Percentiles rank a stretch among this genome's conserved stretches.
Evolutionary conservation across 2,329 filamentous ascomycete genomes (phyloP).

Genomic region (Microcyclospora pomicola): DNA sequence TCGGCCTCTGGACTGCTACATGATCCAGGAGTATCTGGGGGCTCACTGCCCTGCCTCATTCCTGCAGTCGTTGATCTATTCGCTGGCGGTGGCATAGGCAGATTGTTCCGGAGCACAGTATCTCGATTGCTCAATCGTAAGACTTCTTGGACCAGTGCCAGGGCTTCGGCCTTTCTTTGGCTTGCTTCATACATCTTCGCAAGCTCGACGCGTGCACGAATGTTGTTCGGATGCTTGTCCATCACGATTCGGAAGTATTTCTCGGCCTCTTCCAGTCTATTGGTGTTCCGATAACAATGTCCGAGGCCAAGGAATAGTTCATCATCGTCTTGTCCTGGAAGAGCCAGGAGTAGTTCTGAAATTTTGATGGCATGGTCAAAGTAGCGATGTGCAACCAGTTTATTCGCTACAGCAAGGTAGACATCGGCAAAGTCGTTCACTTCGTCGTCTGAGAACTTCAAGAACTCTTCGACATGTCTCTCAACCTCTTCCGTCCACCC

Average conservation of each 20-base stretch:
- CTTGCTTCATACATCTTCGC: constrained; percentile 62
- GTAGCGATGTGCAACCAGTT: constrained; percentile 37
- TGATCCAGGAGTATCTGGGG: too few relatives aligned
- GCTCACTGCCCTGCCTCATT: too few relatives aligned
- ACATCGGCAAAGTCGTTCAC: constrained; percentile 57
- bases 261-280: constrained; percentile 50
- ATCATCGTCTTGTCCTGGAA: constrained; percentile 33
- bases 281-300: constrained; percentile 43
- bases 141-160: constrained; percentile 63
- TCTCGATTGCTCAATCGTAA: constrained; percentile 42
- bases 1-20: too few relatives aligned
- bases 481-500: constrained; percentile 51
- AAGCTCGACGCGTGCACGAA: constrained; percentile 65
- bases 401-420: constrained; percentile 57
- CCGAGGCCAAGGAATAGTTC: constrained; percentile 42
- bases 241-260: constrained; percentile 64
- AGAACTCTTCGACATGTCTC: constrained; percentile 39
- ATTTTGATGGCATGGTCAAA: constrained; percentile 45
- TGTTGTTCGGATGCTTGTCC: constrained; percentile 54
- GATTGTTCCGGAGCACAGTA: constrained; percentile 6
- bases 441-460: constrained; percentile 39
- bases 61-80: too few relatives aligned
- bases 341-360: constrained; percentile 35
- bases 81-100: neutral
- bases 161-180: constrained; percentile 50